Evolutionary conservation across 768 basidiomycete species (phyloP).

Genomic region (Russula olivacea): DNA sequence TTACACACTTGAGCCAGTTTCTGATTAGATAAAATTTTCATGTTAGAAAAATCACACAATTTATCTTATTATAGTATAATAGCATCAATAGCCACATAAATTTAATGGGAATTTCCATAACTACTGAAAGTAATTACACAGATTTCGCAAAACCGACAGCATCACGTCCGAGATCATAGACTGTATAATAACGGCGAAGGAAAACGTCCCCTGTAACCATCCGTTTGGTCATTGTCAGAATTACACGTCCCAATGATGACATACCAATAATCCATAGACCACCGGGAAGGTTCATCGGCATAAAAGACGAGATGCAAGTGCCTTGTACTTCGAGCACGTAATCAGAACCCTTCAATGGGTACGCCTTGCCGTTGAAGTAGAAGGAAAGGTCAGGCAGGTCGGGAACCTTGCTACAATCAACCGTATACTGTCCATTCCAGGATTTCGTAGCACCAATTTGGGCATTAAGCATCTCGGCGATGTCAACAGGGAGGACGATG

Average conservation of each 20-base stretch:
- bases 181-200: constrained; percentile 87
- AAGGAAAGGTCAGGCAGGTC: constrained; percentile 78
- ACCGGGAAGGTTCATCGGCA: constrained; percentile 81
- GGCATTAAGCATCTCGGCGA: constrained; percentile 96
- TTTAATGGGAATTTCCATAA: background rate
- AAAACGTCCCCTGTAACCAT: constrained; percentile 66
- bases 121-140: constrained; percentile 25
- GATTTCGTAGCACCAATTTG: constrained; percentile 90
- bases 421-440: constrained; percentile 94
- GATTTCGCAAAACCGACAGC: constrained; percentile 80
- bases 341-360: constrained; percentile 73
- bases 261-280: constrained; percentile 81
- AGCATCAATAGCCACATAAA: background rate
- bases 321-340: constrained; percentile 89
- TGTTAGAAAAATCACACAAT: too few relatives aligned
- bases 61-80: background rate
- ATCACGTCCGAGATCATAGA: constrained; percentile 72
- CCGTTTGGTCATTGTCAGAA: background rate
- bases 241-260: constrained; percentile 20
- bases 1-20: too few relatives aligned
- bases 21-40: too few relatives aligned
- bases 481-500: constrained; percentile 87
- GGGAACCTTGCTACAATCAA: constrained; percentile 86
- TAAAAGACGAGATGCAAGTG: constrained; percentile 92
- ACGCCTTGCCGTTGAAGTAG: constrained; percentile 74